Percentiles rank a stretch among this genome's conserved stretches.
Conservation (phyloP, 352 stramenopile genomes). For the Phytophthora cajani region DNA sequence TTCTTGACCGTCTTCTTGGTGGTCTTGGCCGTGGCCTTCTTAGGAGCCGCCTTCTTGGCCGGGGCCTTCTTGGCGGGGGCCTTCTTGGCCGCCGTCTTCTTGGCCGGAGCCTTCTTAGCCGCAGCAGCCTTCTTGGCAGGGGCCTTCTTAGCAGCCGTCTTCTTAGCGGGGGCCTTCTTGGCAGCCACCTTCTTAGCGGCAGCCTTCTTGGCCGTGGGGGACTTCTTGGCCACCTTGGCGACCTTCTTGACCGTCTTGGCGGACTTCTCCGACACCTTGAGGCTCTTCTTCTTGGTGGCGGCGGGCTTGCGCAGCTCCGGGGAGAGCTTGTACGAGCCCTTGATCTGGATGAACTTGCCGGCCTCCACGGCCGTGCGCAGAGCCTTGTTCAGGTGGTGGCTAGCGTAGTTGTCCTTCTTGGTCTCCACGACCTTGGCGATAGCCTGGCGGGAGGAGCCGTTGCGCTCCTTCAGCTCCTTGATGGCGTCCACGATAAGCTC, state of each 20-base stretch:
- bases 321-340: conserved; percentile 86
- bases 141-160: conserved; percentile 61
- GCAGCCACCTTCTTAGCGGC: conserved; percentile 69
- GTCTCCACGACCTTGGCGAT: conserved; percentile 91
- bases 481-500: conserved; percentile 93
- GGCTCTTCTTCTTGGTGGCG: conserved; percentile 62
- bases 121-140: conserved; percentile 38
- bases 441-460: conserved; percentile 89
- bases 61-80: conserved; percentile 35
- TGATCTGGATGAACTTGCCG: conserved; percentile 89
- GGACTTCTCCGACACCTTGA: conserved; percentile 67
- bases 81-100: conserved; percentile 52
- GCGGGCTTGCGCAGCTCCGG: conserved; percentile 71
- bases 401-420: conserved; percentile 85
- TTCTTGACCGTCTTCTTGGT: conserved; percentile 61
- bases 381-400: conserved; percentile 89
- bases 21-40: conserved; percentile 60
- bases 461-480: conserved; percentile 92
- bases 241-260: conserved; percentile 57
- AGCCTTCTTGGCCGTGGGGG: conserved; percentile 61
- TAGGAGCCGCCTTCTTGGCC: conserved; percentile 59
- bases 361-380: conserved; percentile 89
- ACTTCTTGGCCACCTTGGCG: conserved; percentile 63
- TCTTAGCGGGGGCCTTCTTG: conserved; percentile 77
- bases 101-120: conserved; percentile 56